These are phyloP conservation scores for Penicillium sp. DNA, from an alignment of 2,329 filamentous ascomycete species.

Conservation along the genomic window DNA sequence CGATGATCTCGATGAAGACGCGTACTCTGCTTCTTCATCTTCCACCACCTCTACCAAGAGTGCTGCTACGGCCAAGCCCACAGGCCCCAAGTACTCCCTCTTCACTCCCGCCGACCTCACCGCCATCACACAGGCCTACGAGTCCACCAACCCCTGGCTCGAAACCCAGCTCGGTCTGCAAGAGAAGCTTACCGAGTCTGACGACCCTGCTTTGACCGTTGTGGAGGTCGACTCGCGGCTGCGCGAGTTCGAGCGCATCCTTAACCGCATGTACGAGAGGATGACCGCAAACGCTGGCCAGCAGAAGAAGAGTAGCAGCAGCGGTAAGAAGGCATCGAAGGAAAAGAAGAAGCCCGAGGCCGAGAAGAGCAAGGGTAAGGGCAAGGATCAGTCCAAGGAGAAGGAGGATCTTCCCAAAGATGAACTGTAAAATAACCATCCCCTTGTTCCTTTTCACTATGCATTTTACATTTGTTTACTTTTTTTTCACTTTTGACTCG, in stretches of 20 bases:
- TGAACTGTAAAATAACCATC: conserved; percentile 26
- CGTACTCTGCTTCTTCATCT: conserved; percentile 39
- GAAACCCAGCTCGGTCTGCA: conserved; percentile 69
- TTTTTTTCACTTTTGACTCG: conserved; percentile 5
- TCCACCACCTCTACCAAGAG: conserved; percentile 37
- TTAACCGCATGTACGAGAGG: conserved; percentile 38
- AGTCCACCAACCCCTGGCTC: conserved; percentile 69
- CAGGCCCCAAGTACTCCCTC: conserved; percentile 59
- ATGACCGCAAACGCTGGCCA: conserved; percentile 47
- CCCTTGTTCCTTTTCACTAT: conserved; percentile 1
- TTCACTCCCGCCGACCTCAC: conserved; percentile 73
- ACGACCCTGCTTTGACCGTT: conserved; percentile 71
- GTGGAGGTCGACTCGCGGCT: conserved; percentile 69
- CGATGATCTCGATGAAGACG: conserved; percentile 75
- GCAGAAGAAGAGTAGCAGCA: conserved; percentile 25
- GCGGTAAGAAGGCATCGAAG: conserved; percentile 24
- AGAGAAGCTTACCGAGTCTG: conserved; percentile 64
- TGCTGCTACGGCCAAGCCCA: conserved; percentile 36
- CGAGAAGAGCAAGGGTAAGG: conserved; percentile 25
- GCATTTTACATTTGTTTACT: conserved; percentile 12
- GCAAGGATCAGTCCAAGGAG: conserved; percentile 21
- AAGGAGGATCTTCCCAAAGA: conserved; percentile 32
- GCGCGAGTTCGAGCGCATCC: conserved; percentile 62
- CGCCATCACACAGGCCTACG: conserved; percentile 61
- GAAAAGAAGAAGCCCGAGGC: conserved; percentile 34